Conservation (phyloP, 768 basidiomycete species). For the Macrolepiota fuliginosa region DNA sequence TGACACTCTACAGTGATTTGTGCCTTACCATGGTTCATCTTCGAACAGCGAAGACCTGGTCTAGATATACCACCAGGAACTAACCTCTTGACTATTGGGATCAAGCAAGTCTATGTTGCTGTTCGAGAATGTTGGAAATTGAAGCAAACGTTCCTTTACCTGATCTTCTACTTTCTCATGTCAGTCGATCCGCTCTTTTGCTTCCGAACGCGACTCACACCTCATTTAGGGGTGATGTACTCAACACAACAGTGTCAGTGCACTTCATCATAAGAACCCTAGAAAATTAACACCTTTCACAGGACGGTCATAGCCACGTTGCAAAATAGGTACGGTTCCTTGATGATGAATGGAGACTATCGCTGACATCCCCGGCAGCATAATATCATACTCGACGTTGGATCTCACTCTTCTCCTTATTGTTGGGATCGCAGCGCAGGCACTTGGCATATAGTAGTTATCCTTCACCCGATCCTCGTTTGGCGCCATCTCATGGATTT, state of each 20-base stretch:
- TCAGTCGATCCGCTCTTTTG: constrained; percentile 27
- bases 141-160: constrained; percentile 73
- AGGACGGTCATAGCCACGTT: constrained; percentile 72
- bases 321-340: constrained; percentile 55
- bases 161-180: constrained; percentile 78
- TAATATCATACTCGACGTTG: constrained; percentile 72
- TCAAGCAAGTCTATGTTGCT: constrained; percentile 64
- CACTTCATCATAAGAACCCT: neutral
- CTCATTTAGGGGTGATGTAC: constrained; percentile 59
- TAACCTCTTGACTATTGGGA: constrained; percentile 59
- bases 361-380: constrained; percentile 30
- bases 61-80: constrained; percentile 55
- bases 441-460: constrained; percentile 64
- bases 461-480: neutral
- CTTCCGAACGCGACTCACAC: neutral
- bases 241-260: constrained; percentile 73
- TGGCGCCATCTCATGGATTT: neutral
- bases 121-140: constrained; percentile 62
- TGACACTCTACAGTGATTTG: constrained; percentile 45
- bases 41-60: constrained; percentile 67
- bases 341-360: neutral
- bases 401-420: constrained; percentile 65
- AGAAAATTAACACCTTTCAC: neutral
- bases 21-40: constrained; percentile 71
- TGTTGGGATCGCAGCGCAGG: constrained; percentile 65